Evolutionary conservation across 1,139 yeast species (phyloP).

Genomic region (Sugiyamaella sp.): DNA sequence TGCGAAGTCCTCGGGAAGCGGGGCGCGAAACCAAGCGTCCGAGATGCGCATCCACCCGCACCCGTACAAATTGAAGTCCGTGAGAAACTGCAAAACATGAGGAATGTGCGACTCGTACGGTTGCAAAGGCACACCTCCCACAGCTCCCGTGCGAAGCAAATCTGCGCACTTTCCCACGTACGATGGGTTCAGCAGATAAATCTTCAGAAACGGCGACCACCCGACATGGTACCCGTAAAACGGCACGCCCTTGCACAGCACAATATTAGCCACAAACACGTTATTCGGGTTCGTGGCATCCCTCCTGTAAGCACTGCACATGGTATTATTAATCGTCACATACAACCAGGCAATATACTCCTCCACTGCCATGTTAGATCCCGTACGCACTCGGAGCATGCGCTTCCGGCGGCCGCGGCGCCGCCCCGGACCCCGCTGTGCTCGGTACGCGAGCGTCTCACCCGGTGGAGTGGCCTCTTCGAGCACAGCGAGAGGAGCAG

Average conservation of each 20-base stretch:
- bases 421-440: constrained; percentile 5
- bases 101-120: constrained; percentile 85
- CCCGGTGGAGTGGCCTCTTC: background rate
- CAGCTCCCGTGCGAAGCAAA: constrained; percentile 55
- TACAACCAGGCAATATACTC: constrained; percentile 32
- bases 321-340: constrained; percentile 36
- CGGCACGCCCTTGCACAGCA: constrained; percentile 74
- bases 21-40: constrained; percentile 27
- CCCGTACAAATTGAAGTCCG: constrained; percentile 83
- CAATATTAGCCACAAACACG: constrained; percentile 64
- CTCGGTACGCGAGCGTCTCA: background rate
- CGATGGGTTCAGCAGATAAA: constrained; percentile 66
- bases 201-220: constrained; percentile 63
- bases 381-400: background rate
- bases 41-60: constrained; percentile 69
- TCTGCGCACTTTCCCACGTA: constrained; percentile 62
- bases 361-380: constrained; percentile 25
- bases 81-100: constrained; percentile 68
- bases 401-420: constrained; percentile 15
- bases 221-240: constrained; percentile 83
- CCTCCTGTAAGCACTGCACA: constrained; percentile 38
- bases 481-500: background rate
- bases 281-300: constrained; percentile 36
- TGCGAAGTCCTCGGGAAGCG: constrained; percentile 24
- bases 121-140: constrained; percentile 46